Percentiles rank a stretch among this genome's conserved stretches.
Evolutionary conservation across 495 filamentous ascomycete species (phyloP).

Genomic region (Ascodesmis nigricans): DNA sequence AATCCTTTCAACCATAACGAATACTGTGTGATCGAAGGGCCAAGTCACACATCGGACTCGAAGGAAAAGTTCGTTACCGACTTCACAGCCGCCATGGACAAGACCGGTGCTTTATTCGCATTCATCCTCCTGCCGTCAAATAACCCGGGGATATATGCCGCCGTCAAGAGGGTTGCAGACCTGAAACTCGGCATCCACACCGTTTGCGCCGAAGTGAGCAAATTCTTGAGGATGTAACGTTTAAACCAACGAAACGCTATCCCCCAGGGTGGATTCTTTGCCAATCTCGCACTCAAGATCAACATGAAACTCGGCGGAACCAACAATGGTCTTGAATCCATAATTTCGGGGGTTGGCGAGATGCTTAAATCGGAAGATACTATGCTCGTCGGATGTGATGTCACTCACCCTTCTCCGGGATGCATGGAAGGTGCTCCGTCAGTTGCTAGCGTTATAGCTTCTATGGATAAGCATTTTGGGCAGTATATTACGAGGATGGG

Average conservation of each 20-base stretch:
- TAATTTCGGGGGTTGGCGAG: conserved; percentile 31
- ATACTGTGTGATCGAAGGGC: too few species aligned
- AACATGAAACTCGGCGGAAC: conserved; percentile 68
- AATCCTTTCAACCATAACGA: too few species aligned
- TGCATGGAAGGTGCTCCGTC: conserved; percentile 36
- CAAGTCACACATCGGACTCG: too few species aligned
- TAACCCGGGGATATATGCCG: conserved; percentile 15
- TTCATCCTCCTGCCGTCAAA: too few species aligned
- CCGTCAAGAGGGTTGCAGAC: conserved; percentile 18
- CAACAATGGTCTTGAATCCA: conserved; percentile 44
- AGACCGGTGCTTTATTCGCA: too few species aligned
- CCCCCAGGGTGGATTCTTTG: conserved; percentile 16
- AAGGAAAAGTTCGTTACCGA: too few species aligned
- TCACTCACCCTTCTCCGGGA: conserved; percentile 68
- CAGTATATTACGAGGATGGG: conserved; percentile 49
- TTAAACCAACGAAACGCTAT: conserved; percentile 9
- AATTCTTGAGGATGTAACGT: too few species aligned
- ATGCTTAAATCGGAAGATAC: background rate
- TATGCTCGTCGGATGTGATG: conserved; percentile 58
- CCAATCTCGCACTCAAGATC: conserved; percentile 27
- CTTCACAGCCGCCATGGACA: too few species aligned
- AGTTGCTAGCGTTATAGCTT: conserved; percentile 56
- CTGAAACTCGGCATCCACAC: conserved; percentile 17
- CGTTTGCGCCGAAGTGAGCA: conserved; percentile 15
- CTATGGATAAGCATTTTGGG: conserved; percentile 34